Evolutionary conservation across 306 rosid species (phyloP).

Genomic region (Corylus avellana): DNA sequence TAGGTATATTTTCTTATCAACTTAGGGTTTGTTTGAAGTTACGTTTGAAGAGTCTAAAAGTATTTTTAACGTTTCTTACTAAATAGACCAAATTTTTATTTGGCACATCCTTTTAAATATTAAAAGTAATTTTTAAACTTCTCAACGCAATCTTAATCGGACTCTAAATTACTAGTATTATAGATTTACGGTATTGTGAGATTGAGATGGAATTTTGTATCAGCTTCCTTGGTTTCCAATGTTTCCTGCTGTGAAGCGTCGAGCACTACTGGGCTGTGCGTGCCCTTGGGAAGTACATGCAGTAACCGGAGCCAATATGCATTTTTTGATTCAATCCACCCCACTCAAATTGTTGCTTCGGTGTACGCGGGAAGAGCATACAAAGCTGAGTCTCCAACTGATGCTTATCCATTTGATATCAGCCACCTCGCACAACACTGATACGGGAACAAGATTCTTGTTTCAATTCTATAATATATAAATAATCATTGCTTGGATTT

Average conservation of each 20-base stretch:
- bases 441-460: neutral
- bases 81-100: too few relatives aligned
- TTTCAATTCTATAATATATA: neutral
- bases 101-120: too few relatives aligned
- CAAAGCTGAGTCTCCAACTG: neutral
- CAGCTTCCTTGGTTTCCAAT: neutral
- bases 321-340: slow-evolving; percentile 25
- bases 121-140: too few relatives aligned
- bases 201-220: neutral
- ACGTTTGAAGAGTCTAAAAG: too few relatives aligned
- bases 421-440: neutral
- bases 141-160: too few relatives aligned
- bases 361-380: neutral
- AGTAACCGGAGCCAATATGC: neutral
- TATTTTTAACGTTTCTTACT: too few relatives aligned
- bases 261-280: neutral
- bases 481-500: neutral
- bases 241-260: neutral
- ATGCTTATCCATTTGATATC: slow-evolving; percentile 20
- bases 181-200: too few relatives aligned
- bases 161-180: too few relatives aligned
- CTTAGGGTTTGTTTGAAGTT: too few relatives aligned
- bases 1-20: neutral
- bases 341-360: neutral
- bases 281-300: neutral